Evolutionary conservation across 257 asterid species (phyloP).

Genomic region (Primulina huaijiensis): DNA sequence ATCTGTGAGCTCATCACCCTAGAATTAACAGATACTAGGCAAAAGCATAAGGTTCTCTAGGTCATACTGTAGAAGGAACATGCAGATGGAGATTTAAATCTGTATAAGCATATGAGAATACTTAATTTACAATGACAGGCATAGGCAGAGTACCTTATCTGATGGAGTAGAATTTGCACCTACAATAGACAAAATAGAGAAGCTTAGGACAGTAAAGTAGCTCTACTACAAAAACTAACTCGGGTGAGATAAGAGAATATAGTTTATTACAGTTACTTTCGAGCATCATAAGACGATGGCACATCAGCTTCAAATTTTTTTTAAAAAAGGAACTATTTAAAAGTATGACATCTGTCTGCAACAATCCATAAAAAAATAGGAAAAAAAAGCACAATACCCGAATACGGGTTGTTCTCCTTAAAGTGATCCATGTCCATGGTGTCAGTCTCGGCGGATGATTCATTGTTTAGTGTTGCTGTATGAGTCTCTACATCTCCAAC

Average conservation of each 20-base stretch:
- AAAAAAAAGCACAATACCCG: slow-evolving; percentile 30
- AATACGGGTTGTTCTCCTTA: slow-evolving; percentile 34
- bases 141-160: slow-evolving; percentile 49
- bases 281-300: neutral
- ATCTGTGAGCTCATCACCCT: neutral
- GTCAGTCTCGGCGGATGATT: slow-evolving; percentile 76
- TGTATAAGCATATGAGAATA: neutral
- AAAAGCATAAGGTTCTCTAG: neutral
- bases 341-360: neutral
- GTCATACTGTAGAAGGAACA: neutral
- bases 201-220: slow-evolving; percentile 21
- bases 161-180: slow-evolving; percentile 46
- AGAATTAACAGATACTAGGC: neutral
- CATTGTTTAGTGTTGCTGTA: slow-evolving; percentile 40
- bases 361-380: neutral
- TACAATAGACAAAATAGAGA: slow-evolving; percentile 38
- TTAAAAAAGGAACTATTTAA: neutral
- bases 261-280: neutral
- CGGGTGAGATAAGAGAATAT: neutral
- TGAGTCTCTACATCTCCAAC: slow-evolving; percentile 26
- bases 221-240: neutral
- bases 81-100: neutral
- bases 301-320: neutral
- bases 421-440: slow-evolving; percentile 48
- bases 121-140: neutral